A percentile compares a stretch with the other conserved stretches of the same genome.
These are phyloP conservation scores for Zygotorulaspora chibaensis DNA, from an alignment of 805 yeast species.

Conservation along the genomic window DNA sequence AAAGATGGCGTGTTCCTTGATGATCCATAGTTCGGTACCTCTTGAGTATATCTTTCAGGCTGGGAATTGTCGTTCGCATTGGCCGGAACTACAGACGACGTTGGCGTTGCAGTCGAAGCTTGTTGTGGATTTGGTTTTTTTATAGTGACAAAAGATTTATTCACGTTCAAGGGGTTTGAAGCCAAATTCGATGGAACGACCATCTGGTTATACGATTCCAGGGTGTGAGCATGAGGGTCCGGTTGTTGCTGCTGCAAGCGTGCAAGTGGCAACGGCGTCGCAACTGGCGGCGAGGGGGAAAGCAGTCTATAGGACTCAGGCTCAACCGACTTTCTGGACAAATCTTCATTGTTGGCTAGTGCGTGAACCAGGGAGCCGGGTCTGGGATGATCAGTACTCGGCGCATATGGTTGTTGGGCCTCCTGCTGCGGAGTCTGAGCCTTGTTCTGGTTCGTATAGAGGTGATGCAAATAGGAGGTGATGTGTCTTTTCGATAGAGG, in stretches of 20 bases:
- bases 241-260: neutral
- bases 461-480: conserved; percentile 60
- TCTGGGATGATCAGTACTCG: neutral
- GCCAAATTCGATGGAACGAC: conserved; percentile 51
- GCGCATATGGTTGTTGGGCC: neutral
- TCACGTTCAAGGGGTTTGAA: conserved; percentile 62
- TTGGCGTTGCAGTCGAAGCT: neutral
- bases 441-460: conserved; percentile 45
- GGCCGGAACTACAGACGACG: neutral
- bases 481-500: conserved; percentile 67
- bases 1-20: neutral
- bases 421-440: conserved; percentile 4
- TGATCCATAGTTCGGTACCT: neutral
- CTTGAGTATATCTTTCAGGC: neutral
- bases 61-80: neutral
- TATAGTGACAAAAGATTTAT: conserved; percentile 61
- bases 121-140: conserved; percentile 42
- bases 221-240: conserved; percentile 1
- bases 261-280: conserved; percentile 1
- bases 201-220: conserved; percentile 5
- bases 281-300: conserved; percentile 1
- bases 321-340: neutral
- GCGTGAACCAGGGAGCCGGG: neutral
- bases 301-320: neutral
- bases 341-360: neutral